phyloP scores from a whole-genome alignment of 805 yeast genomes.

The Wickerhamomyces kurtzmanii region DNA sequence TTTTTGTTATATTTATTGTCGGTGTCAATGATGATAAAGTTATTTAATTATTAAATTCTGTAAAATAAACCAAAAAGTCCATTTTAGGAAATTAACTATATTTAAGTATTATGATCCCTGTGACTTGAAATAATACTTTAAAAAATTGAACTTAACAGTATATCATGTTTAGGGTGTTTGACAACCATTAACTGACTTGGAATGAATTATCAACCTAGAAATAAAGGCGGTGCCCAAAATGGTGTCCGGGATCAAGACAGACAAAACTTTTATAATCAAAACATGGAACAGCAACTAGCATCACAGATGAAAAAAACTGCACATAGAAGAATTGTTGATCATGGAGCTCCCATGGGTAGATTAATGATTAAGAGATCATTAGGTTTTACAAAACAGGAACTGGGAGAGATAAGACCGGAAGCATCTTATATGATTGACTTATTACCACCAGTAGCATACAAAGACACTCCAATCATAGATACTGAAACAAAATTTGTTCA shows the following conservation, averaged over 20 bases:
- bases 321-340: constrained; percentile 67
- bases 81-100: too few species aligned
- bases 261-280: constrained; percentile 10
- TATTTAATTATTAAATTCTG: too few species aligned
- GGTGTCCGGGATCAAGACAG: constrained; percentile 1
- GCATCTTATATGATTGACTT: constrained; percentile 54
- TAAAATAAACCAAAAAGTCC: too few species aligned
- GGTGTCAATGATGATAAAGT: too few species aligned
- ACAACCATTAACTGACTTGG: too few species aligned
- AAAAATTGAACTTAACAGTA: too few species aligned
- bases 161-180: too few species aligned
- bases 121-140: too few species aligned
- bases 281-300: constrained; percentile 16
- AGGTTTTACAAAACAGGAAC: constrained; percentile 26
- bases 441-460: constrained; percentile 57
- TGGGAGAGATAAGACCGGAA: constrained; percentile 58
- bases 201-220: too few species aligned
- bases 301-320: constrained; percentile 40
- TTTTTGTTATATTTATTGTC: too few species aligned
- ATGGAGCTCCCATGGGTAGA: constrained; percentile 64
- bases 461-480: constrained; percentile 44
- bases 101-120: too few species aligned
- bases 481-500: constrained; percentile 79
- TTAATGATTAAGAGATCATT: constrained; percentile 42
- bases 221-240: too few species aligned